These are phyloP conservation scores for Plasmodium yoelii DNA, from an alignment of 169 alveolate genomes.

Conservation along the genomic window DNA sequence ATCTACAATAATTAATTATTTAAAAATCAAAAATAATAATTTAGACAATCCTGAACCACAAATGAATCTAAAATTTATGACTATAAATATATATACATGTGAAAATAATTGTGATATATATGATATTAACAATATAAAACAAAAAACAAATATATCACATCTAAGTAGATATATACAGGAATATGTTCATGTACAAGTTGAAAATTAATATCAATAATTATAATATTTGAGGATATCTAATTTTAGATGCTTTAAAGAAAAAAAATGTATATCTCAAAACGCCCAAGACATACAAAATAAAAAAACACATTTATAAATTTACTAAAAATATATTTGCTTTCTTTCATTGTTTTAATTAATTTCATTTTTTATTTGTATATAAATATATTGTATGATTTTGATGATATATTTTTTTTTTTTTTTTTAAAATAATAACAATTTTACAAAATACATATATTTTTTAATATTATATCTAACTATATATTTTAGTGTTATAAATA, in stretches of 20 bases:
- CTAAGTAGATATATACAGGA: conserved; percentile 48
- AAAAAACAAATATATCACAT: too few relatives aligned
- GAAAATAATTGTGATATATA: conserved; percentile 37
- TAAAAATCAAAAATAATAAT: conserved; percentile 23
- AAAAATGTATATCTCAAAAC: background rate
- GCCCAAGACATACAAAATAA: background rate
- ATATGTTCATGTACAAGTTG: conserved; percentile 50
- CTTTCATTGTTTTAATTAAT: too few relatives aligned
- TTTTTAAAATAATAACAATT: too few relatives aligned
- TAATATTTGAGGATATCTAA: too few relatives aligned
- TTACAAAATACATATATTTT: too few relatives aligned
- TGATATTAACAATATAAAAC: conserved; percentile 8
- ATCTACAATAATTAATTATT: conserved; percentile 35
- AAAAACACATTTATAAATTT: background rate
- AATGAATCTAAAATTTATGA: conserved; percentile 8
- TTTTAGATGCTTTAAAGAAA: background rate
- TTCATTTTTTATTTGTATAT: too few relatives aligned
- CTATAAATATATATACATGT: conserved; percentile 44
- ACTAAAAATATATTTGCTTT: too few relatives aligned
- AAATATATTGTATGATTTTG: too few relatives aligned
- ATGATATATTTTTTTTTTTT: too few relatives aligned
- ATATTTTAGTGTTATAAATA: too few relatives aligned
- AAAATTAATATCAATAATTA: background rate
- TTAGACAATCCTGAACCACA: background rate
- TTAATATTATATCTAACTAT: too few relatives aligned